phyloP scores from a whole-genome alignment of 2,329 filamentous ascomycete species.

The Colletotrichum limetticola region DNA sequence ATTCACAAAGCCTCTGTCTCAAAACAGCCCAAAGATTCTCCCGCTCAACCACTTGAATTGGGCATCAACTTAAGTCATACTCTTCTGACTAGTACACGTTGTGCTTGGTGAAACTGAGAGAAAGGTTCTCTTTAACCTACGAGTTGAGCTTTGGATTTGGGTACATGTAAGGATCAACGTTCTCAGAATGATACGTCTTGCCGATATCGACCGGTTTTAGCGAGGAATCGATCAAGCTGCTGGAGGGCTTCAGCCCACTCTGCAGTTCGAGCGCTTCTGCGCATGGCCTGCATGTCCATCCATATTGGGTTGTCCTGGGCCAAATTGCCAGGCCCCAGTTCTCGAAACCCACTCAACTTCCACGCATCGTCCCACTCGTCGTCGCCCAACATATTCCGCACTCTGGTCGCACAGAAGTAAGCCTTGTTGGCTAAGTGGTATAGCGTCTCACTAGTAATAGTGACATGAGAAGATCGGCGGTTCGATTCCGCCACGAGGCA shows the following conservation, averaged over 20 bases:
- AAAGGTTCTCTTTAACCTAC: too few relatives aligned
- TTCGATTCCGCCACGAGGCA: slow-evolving; percentile 33
- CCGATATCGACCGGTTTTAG: not conserved
- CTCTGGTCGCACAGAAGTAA: rapidly evolving
- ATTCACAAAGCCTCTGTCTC: too few relatives aligned
- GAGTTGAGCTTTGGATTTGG: too few relatives aligned
- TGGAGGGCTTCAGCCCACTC: too few relatives aligned
- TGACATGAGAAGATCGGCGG: slow-evolving; percentile 31
- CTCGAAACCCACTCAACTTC: not conserved
- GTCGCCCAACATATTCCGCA: not conserved
- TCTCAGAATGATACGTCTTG: not conserved
- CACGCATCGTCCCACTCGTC: not conserved
- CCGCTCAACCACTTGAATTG: too few relatives aligned
- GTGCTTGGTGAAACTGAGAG: too few relatives aligned
- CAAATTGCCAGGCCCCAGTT: not conserved
- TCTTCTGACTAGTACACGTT: too few relatives aligned
- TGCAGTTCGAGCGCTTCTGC: not conserved
- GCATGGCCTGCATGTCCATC: not conserved
- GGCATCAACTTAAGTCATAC: too few relatives aligned
- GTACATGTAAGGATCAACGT: not conserved
- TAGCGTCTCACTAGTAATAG: slow-evolving; percentile 32
- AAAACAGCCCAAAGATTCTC: too few relatives aligned
- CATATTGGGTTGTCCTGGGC: not conserved
- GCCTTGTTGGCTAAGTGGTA: slow-evolving; percentile 35
- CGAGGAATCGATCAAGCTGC: not conserved